Evolutionary conservation across 441 rosid genomes (phyloP).

Genomic region (Populus hybrid): DNA sequence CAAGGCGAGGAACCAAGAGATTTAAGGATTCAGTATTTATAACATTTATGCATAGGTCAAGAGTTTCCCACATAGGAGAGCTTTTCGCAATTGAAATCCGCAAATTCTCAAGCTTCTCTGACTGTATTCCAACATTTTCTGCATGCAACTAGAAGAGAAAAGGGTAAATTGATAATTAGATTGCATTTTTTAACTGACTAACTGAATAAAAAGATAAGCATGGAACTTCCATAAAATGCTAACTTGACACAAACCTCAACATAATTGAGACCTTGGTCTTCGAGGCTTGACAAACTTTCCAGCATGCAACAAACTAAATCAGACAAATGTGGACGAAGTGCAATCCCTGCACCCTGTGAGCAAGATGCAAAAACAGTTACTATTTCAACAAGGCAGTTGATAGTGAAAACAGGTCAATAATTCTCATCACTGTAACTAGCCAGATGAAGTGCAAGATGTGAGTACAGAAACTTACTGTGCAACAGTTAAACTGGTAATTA

Average conservation of each 20-base stretch:
- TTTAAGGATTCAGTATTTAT: constrained; percentile 73
- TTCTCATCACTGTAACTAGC: neutral
- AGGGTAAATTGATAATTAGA: constrained; percentile 5
- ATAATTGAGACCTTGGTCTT: constrained; percentile 97
- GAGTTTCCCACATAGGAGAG: constrained; percentile 99
- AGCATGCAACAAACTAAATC: constrained; percentile 98
- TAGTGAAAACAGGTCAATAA: neutral
- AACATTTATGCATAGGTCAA: constrained; percentile 86
- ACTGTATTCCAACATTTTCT: constrained; percentile 86
- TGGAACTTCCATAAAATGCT: constrained; percentile 9
- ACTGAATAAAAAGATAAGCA: neutral
- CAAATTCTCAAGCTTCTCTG: constrained; percentile 92
- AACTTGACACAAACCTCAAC: constrained; percentile 66
- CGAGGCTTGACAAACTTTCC: constrained; percentile 99
- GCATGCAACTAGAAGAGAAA: constrained; percentile 83
- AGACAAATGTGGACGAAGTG: constrained; percentile 88
- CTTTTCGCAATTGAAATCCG: constrained; percentile 92
- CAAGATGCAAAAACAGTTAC: constrained; percentile 1
- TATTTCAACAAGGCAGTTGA: neutral
- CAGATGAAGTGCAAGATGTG: neutral
- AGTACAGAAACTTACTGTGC: neutral
- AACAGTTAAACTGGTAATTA: neutral
- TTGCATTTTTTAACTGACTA: neutral
- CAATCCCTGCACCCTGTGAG: constrained; percentile 85
- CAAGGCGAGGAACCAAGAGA: constrained; percentile 80